A percentile compares a stretch with the other conserved stretches of the same genome.
These are phyloP conservation scores for Abrus pulchellus DNA, from an alignment of 306 rosid species.

Conservation along the genomic window DNA sequence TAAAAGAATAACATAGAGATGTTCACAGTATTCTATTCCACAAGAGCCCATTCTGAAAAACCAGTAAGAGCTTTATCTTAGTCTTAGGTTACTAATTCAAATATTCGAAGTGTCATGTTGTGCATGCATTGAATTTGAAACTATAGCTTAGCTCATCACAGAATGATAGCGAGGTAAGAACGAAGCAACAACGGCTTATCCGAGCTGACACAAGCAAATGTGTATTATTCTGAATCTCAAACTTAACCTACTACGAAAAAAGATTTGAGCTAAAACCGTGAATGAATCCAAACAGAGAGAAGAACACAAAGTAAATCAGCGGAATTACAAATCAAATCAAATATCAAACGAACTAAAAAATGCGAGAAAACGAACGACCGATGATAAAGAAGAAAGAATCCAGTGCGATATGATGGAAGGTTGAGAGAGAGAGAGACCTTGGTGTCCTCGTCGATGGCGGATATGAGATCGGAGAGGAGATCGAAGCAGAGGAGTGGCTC, in stretches of 20 bases:
- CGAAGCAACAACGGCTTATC: slow-evolving; percentile 15
- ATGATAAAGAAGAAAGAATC: background rate
- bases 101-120: slow-evolving; percentile 7
- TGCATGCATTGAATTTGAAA: slow-evolving; percentile 18
- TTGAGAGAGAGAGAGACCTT: slow-evolving; percentile 61
- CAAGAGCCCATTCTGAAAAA: slow-evolving; percentile 27
- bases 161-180: background rate
- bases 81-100: slow-evolving; percentile 7
- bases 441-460: slow-evolving; percentile 85
- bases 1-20: slow-evolving; percentile 21
- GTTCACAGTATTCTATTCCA: background rate
- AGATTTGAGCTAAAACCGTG: background rate
- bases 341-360: background rate
- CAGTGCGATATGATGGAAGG: slow-evolving; percentile 10
- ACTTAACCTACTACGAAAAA: background rate
- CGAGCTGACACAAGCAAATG: slow-evolving; percentile 38
- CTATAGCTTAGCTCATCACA: slow-evolving; percentile 24
- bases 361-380: slow-evolving; percentile 24
- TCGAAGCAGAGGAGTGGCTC: slow-evolving; percentile 98
- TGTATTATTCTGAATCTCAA: slow-evolving; percentile 16
- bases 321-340: slow-evolving; percentile 12
- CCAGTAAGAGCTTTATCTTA: slow-evolving; percentile 1
- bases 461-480: slow-evolving; percentile 97
- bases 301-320: slow-evolving; percentile 23
- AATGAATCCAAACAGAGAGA: slow-evolving; percentile 29